Evolutionary conservation across 1,284 basidiomycete genomes (phyloP).

Genomic region (Tilletia setariae): DNA sequence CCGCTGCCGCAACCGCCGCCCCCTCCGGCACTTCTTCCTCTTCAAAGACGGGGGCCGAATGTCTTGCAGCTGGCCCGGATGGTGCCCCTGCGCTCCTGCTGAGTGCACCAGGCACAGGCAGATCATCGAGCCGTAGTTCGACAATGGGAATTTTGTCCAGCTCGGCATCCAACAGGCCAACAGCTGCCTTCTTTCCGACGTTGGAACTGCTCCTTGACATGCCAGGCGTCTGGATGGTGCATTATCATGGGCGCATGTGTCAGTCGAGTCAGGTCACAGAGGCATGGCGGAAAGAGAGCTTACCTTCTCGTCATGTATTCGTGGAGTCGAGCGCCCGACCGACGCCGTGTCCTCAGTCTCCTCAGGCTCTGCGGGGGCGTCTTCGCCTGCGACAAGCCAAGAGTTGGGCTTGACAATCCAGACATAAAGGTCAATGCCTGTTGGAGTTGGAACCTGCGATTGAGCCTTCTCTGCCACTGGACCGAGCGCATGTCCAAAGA

Average conservation of each 20-base stretch:
- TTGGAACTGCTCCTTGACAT: slow-evolving; percentile 7
- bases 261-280: too few relatives aligned
- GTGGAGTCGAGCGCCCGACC: background rate
- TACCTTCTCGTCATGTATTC: slow-evolving; percentile 13
- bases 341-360: background rate
- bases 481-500: slow-evolving; percentile 75
- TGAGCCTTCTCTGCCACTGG: slow-evolving; percentile 79
- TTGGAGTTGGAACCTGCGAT: slow-evolving; percentile 72
- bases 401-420: slow-evolving; percentile 68
- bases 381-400: slow-evolving; percentile 13
- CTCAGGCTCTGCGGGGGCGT: slow-evolving; percentile 1
- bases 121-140: slow-evolving; percentile 31
- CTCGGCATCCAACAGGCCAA: slow-evolving; percentile 24
- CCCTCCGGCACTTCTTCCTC: slow-evolving; percentile 13
- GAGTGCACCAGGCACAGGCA: background rate
- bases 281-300: slow-evolving; percentile 10
- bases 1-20: background rate
- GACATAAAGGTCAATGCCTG: slow-evolving; percentile 76
- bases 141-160: slow-evolving; percentile 47
- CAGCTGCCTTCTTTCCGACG: background rate
- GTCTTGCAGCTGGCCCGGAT: too few relatives aligned
- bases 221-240: too few relatives aligned
- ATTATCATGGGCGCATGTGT: too few relatives aligned
- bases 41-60: slow-evolving; percentile 6
- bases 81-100: too few relatives aligned